A percentile compares a stretch with the other conserved stretches of the same genome.
These are phyloP conservation scores for Gentiana macrophylla DNA, from an alignment of 257 asterid species.

Conservation along the genomic window DNA sequence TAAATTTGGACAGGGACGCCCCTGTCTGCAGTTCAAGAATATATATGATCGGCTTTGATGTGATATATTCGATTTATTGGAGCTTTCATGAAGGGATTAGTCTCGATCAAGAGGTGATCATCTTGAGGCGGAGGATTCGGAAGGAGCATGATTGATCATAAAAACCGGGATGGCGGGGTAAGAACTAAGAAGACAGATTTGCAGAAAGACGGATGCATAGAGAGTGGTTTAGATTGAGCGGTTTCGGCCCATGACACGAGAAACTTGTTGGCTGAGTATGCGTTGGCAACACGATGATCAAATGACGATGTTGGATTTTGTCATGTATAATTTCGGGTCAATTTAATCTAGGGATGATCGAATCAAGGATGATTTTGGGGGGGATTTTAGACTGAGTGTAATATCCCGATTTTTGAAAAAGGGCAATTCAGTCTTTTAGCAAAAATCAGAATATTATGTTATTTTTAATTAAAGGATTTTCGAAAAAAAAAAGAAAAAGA, in stretches of 20 bases:
- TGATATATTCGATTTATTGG: slow-evolving; percentile 53
- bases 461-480: too few species aligned
- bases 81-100: slow-evolving; percentile 1
- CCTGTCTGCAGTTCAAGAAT: slow-evolving; percentile 28
- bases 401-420: too few species aligned
- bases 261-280: slow-evolving; percentile 72
- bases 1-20: slow-evolving; percentile 22
- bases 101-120: slow-evolving; percentile 1
- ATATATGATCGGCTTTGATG: slow-evolving; percentile 21
- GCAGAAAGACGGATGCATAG: slow-evolving; percentile 47
- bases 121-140: slow-evolving; percentile 10
- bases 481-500: too few species aligned
- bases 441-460: too few species aligned
- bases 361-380: too few species aligned
- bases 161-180: slow-evolving; percentile 34
- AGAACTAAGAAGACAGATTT: slow-evolving; percentile 29
- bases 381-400: too few species aligned
- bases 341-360: too few species aligned
- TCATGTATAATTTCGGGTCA: too few species aligned
- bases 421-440: too few species aligned
- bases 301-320: slow-evolving; percentile 11
- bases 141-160: slow-evolving; percentile 24
- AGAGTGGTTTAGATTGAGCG: slow-evolving; percentile 27
- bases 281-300: slow-evolving; percentile 67
- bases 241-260: slow-evolving; percentile 60